Evolutionary conservation across 2,329 filamentous ascomycete species (phyloP), one percentile per base, ranked within the genome.

Genomic region (Beauveria medogensis): DNA sequence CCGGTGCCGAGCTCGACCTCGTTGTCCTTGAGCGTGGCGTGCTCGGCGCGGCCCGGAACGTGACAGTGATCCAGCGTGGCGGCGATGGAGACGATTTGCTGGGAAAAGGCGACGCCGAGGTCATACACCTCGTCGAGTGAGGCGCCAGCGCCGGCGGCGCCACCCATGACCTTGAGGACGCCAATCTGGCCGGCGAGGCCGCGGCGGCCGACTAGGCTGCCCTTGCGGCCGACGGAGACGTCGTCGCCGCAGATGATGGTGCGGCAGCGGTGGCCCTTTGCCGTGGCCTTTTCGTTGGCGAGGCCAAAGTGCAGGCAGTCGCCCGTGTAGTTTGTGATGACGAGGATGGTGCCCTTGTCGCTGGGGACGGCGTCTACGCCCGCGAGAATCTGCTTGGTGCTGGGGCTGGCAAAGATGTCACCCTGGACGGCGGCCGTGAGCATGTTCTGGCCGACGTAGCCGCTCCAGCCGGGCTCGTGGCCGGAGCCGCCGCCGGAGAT

Each of bases 1-100:
- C 86, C 85, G 24, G 85, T 87, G 3, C 86, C 85, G n/a, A 88
- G 75, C 69, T 86, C 85, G 41, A 87, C 70, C 61, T 83, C 82
- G 60, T 83, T 71, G 1, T 72, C 69, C 10, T 71, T 73, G 2
- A 86, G 75, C 18, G 72, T 76, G n/a, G 71, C 76, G 61, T 81
- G 78, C 61, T 81, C 75, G 2, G 73, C 69, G 44, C 81, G 75
- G 0, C 82, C 82, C 0, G 82, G 81, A 1, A 84, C 81, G 64
- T 86, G 83, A 65, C 84, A 83, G 65, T 85, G 83, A 55, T 85
- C 83, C 30, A 87, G 74, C 0, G 81, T 84, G 2, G 82, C 81
- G 43, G 82, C 77, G 64, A 82, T 80, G 65, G 83, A 82, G 65
- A 84, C 78, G 64, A 84, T 79, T 68, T 82, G 79, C 47, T 75